Evolutionary conservation across 768 basidiomycete genomes (phyloP), one percentile per base, ranked within the genome.

Genomic region (Amylocystis lapponica): DNA sequence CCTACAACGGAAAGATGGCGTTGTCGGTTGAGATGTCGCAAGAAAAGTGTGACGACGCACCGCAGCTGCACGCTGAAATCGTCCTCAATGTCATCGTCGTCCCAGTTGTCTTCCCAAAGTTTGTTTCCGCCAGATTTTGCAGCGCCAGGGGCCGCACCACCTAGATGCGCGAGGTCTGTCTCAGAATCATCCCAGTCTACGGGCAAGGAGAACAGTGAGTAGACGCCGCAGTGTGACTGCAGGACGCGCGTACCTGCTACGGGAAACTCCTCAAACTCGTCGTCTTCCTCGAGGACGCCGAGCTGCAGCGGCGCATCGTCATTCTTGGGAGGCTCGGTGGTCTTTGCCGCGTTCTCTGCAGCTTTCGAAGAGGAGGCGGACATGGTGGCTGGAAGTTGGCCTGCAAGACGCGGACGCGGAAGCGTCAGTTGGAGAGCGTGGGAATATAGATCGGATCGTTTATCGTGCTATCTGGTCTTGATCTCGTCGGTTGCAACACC

Each of bases 81-180:
- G 55, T 97, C 94, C 61, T 95, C 95, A 48, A 96, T 83, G 65
- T 98, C 95, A 66, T 99, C 96, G 55, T 99, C 96, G 57, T 99
- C 96, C 96, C 96, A 99, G 62, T 97, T 97, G 55, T 98, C 96
- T 70, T 99, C 96, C 96, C 96, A 99, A 10, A 99, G 70, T 57
- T 92, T 89, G 64, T 96, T 83, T 14, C 87, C 86, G 31, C 83
- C 83, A 26, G 84, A 84, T 54, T 81, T 83, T 3, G 83, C 87
- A 11, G 73, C 79, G 3, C 85, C 86, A 2, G 86, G 83, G 4
- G 81, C 77, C 2, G 80, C 74, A 16, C 84, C 83, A 31, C 77
- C 79, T 34, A 91, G 67, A 58, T 89, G 85, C 12, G 84, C 83
- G 20, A 92, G 65, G 62, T 89, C 84, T 2, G 89, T 92, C 54